Conservation (phyloP, 2,329 filamentous ascomycete species). For the Epicoccum sorghinum region DNA sequence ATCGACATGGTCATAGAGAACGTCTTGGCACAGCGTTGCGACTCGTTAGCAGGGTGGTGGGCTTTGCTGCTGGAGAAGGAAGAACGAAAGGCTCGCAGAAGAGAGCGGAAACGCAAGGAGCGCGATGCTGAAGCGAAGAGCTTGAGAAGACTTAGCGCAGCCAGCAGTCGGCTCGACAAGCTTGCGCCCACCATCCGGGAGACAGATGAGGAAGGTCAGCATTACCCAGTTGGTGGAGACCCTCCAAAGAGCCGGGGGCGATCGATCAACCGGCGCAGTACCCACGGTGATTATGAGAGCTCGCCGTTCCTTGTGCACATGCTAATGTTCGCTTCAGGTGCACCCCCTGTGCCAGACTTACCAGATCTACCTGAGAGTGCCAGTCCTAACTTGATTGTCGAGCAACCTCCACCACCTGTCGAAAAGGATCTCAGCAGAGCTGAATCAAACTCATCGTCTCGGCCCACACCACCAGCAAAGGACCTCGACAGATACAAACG, state of each 20-base stretch:
- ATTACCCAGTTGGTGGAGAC: conserved; percentile 56
- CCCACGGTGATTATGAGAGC: conserved; percentile 45
- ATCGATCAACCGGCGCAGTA: conserved; percentile 71
- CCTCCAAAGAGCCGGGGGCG: conserved; percentile 75
- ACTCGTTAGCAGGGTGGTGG: conserved; percentile 95
- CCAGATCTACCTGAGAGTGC: conserved; percentile 73
- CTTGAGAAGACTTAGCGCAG: conserved; percentile 81
- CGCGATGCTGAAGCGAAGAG: conserved; percentile 81
- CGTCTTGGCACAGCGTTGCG: conserved; percentile 86
- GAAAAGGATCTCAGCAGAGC: conserved; percentile 75
- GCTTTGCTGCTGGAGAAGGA: conserved; percentile 93
- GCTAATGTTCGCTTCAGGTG: conserved; percentile 50
- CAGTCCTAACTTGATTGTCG: conserved; percentile 47
- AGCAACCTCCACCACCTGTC: conserved; percentile 68
- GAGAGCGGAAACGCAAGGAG: conserved; percentile 84
- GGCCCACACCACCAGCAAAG: conserved; percentile 84
- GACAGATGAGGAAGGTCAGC: conserved; percentile 74
- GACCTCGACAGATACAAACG: conserved; percentile 64
- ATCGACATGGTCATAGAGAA: conserved; percentile 95
- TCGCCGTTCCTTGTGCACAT: neutral
- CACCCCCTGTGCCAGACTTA: conserved; percentile 65
- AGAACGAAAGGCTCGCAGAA: conserved; percentile 78
- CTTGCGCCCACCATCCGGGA: conserved; percentile 78
- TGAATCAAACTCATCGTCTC: conserved; percentile 75
- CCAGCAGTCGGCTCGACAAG: conserved; percentile 83